A percentile compares a stretch with the other conserved stretches of the same genome.
Evolutionary conservation across 768 basidiomycete genomes (phyloP).

Genomic region (Suillus brevipes): DNA sequence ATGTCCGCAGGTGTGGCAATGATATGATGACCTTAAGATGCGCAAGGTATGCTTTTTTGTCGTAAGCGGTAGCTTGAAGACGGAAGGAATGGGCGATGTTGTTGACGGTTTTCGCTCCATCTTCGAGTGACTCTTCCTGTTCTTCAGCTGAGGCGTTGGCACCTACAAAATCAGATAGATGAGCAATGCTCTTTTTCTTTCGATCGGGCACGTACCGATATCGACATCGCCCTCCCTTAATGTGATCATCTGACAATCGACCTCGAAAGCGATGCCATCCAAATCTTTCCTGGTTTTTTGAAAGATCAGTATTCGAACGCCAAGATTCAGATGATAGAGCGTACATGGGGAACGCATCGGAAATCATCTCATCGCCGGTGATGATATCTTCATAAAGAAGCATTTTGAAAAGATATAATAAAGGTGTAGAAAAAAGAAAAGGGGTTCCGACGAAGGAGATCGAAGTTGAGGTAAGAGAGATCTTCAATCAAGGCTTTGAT

Average conservation of each 20-base stretch:
- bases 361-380: slow-evolving; percentile 86
- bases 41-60: slow-evolving; percentile 83
- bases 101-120: slow-evolving; percentile 77
- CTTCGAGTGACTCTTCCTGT: slow-evolving; percentile 75
- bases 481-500: slow-evolving; percentile 1
- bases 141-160: slow-evolving; percentile 95
- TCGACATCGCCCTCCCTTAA: slow-evolving; percentile 82
- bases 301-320: slow-evolving; percentile 9
- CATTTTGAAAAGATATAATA: slow-evolving; percentile 45
- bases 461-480: slow-evolving; percentile 1
- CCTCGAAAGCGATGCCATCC: slow-evolving; percentile 81
- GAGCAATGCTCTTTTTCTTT: not conserved
- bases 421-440: slow-evolving; percentile 11
- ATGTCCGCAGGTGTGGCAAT: not conserved
- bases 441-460: slow-evolving; percentile 7
- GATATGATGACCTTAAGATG: slow-evolving; percentile 70
- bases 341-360: slow-evolving; percentile 88
- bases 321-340: slow-evolving; percentile 27
- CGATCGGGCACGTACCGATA: slow-evolving; percentile 62
- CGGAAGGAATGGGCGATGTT: slow-evolving; percentile 92
- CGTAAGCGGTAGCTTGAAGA: slow-evolving; percentile 75
- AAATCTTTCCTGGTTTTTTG: slow-evolving; percentile 61
- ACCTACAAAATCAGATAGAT: slow-evolving; percentile 44
- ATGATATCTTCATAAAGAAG: slow-evolving; percentile 75
- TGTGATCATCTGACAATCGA: slow-evolving; percentile 73